These are phyloP conservation scores for Debaryomycetaceae sp. DNA, from an alignment of 1,139 yeast genomes.

Conservation along the genomic window DNA sequence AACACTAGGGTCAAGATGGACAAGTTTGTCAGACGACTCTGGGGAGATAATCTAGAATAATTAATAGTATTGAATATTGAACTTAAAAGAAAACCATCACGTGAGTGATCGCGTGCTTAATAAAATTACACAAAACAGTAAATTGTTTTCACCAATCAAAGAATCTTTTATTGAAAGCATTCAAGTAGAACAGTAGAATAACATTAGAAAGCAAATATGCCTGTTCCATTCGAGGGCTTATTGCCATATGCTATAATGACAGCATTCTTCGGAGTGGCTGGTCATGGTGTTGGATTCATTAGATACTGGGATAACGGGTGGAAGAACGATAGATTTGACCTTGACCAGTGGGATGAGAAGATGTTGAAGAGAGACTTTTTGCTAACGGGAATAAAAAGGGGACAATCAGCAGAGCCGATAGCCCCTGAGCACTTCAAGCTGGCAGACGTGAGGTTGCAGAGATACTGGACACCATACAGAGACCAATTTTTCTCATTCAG, in stretches of 20 bases:
- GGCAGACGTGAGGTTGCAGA: conserved; percentile 31
- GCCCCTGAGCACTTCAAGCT: conserved; percentile 70
- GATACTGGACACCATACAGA: conserved; percentile 50
- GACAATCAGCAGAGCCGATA: conserved; percentile 61
- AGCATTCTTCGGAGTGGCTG: conserved; percentile 48
- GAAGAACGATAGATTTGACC: conserved; percentile 47
- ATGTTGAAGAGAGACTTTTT: conserved; percentile 72
- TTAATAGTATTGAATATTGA: background rate
- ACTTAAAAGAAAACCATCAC: background rate
- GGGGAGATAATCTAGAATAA: conserved; percentile 40
- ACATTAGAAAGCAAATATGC: conserved; percentile 24
- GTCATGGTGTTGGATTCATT: conserved; percentile 45
- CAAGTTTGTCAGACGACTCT: conserved; percentile 74
- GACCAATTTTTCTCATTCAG: conserved; percentile 47
- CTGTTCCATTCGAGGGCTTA: conserved; percentile 51
- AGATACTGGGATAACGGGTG: conserved; percentile 54
- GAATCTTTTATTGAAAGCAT: background rate
- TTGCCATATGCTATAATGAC: conserved; percentile 49
- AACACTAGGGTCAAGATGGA: conserved; percentile 78
- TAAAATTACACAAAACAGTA: conserved; percentile 1
- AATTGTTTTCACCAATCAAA: background rate
- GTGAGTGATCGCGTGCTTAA: background rate
- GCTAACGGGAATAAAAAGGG: conserved; percentile 70
- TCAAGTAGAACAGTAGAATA: background rate
- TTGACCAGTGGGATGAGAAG: conserved; percentile 45